Percentiles rank a stretch among this genome's conserved stretches.
Conservation (phyloP, 2,329 filamentous ascomycete species). For the Trichoderma simmonsii region DNA sequence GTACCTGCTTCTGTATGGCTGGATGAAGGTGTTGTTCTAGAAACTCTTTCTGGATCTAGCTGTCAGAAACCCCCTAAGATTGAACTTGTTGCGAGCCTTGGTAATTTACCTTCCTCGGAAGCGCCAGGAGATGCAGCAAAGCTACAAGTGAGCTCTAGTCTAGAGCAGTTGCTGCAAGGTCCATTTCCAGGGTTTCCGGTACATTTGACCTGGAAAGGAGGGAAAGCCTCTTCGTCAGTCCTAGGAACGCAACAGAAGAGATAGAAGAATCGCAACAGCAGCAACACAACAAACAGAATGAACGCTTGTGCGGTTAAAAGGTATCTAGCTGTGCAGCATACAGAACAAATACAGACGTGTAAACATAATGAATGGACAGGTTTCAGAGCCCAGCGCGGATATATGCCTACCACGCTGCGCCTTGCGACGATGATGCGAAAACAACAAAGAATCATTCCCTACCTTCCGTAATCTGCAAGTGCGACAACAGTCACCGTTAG, state of each 20-base stretch:
- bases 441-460: neutral
- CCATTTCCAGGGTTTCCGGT: slow-evolving; percentile 36
- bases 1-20: slow-evolving; percentile 44
- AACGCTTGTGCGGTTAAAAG: neutral
- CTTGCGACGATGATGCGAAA: neutral
- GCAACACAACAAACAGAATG: neutral
- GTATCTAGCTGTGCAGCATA: neutral
- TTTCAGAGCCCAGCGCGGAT: neutral
- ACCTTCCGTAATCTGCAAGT: slow-evolving; percentile 41
- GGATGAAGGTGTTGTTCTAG: slow-evolving; percentile 39
- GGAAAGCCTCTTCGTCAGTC: neutral
- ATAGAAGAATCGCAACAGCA: neutral
- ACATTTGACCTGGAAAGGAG: slow-evolving; percentile 40
- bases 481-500: slow-evolving; percentile 34
- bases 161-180: slow-evolving; percentile 38
- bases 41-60: slow-evolving; percentile 29
- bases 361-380: neutral
- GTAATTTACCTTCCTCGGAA: slow-evolving; percentile 24
- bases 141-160: slow-evolving; percentile 37
- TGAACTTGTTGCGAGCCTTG: neutral
- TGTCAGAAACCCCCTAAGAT: neutral
- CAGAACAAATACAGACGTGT: neutral
- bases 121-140: slow-evolving; percentile 29
- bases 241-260: neutral
- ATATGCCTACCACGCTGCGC: neutral